Evolutionary conservation across 495 filamentous ascomycete species (phyloP), one percentile per base, ranked within the genome.

Genomic region (Aspergillus nidulans): DNA sequence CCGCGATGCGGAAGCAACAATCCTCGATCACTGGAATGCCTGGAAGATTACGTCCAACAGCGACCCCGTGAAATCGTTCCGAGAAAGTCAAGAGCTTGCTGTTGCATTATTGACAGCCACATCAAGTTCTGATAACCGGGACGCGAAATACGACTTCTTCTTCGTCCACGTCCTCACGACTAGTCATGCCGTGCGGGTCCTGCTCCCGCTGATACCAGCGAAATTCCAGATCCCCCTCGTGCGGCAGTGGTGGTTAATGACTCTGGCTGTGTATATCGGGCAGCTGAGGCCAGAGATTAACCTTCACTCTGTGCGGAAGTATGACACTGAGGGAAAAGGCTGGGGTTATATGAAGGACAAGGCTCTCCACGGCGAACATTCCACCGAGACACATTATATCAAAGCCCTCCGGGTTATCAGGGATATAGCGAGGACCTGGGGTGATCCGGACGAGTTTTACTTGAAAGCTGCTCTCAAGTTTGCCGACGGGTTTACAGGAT

Each of bases 11-110:
- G 89, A 92, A 66, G 71, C 75, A n/a, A 75, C 80, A 0, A 69
- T 94, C 4, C 69, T 96, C 32, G 84, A 91, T 46, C 88, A 95
- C 73, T 97, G 89, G 89, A 92, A 95, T 58, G 83, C 88, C 13
- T 92, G 90, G 89, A 76, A 77, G 18, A 76, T 92, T 39, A 73
- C 76, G 6, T 10, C 20, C 4, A 26, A 6, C 4, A 25, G 10
- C 32, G 64, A 88, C 48, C 84, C 86, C 0, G 70, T 73, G 28
- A 77, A 82, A 48, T 85, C 88, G 60, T 95, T 97, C 69, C 77
- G 84, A 49, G 81, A 89, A 38, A 89, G 84, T 5, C 90, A 95
- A 63, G 78, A 87, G 61, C 82, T 87, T 2, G 90, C 90, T 2
- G 81, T 84, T 0, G 84, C 85, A 0, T 63, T 97, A 2, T 71